These are phyloP conservation scores for Apiotrichum brassicae DNA, from an alignment of 1,284 basidiomycete genomes.

Conservation along the genomic window DNA sequence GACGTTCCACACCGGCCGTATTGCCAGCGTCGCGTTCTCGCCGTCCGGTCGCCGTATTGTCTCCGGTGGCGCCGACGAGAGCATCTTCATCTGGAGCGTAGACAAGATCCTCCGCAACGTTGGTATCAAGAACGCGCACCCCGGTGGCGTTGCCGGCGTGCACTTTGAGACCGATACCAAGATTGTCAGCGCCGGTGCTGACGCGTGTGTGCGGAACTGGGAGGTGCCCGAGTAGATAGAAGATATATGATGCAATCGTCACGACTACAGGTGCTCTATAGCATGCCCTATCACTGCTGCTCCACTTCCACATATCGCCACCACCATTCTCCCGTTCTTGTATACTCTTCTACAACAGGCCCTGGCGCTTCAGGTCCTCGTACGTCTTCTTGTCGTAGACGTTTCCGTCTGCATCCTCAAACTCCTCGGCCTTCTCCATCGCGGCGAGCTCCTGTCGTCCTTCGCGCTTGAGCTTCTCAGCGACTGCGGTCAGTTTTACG, in stretches of 20 bases:
- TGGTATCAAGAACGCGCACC: conserved; percentile 74
- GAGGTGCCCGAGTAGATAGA: conserved; percentile 4
- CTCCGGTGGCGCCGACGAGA: conserved; percentile 83
- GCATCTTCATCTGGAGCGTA: conserved; percentile 84
- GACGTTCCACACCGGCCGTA: conserved; percentile 80
- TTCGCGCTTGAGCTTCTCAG: conserved; percentile 91
- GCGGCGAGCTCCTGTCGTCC: conserved; percentile 83
- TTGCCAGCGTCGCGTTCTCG: conserved; percentile 74
- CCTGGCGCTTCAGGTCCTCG: conserved; percentile 45
- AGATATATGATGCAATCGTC: not conserved
- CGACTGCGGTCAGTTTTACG: conserved; percentile 47
- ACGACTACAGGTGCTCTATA: not conserved
- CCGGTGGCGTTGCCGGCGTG: conserved; percentile 73
- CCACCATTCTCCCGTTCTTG: conserved; percentile 42
- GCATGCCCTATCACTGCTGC: conserved; percentile 43
- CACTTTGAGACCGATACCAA: conserved; percentile 63
- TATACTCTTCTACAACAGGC: conserved; percentile 35
- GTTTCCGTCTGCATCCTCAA: conserved; percentile 94
- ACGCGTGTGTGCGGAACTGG: conserved; percentile 75
- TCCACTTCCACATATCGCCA: conserved; percentile 46
- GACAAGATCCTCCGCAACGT: conserved; percentile 70
- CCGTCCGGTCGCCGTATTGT: conserved; percentile 67
- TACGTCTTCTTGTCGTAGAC: conserved; percentile 53
- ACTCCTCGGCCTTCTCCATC: conserved; percentile 89
- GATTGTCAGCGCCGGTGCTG: conserved; percentile 71